Percentiles rank a stretch among this genome's conserved stretches.
Conservation (phyloP, 163 green algal genomes). For the Prototheca wickerhamii region DNA sequence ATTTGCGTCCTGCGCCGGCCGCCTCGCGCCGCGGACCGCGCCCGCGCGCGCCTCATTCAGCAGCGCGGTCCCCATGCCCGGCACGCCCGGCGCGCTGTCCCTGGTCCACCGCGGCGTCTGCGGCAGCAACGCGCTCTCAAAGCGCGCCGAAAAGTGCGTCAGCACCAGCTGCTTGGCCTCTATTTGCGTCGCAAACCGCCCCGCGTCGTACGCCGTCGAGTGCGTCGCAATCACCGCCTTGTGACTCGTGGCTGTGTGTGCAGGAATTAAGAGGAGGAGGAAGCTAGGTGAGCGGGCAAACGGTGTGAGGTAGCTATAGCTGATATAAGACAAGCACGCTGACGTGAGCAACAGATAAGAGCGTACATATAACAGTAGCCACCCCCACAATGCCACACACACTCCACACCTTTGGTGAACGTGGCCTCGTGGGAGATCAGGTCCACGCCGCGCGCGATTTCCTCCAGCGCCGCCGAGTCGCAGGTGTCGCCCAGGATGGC, state of each 20-base stretch:
- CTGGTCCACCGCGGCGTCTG: not conserved
- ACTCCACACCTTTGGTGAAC: constrained; percentile 42
- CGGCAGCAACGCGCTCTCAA: constrained; percentile 24
- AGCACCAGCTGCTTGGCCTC: constrained; percentile 68
- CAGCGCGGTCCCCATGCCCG: not conserved
- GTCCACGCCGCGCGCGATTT: constrained; percentile 54
- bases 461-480: constrained; percentile 55
- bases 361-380: not conserved
- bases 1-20: too few relatives aligned
- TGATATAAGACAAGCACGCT: too few relatives aligned
- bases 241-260: not conserved
- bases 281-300: not conserved
- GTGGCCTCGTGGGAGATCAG: constrained; percentile 90
- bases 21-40: not conserved
- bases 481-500: constrained; percentile 89
- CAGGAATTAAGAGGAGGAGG: not conserved
- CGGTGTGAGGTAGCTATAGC: too few relatives aligned
- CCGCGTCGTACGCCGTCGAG: constrained; percentile 81
- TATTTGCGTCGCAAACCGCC: constrained; percentile 66
- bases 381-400: constrained; percentile 1
- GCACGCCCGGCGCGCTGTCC: not conserved
- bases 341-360: too few relatives aligned
- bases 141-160: constrained; percentile 86
- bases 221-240: constrained; percentile 81
- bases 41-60: not conserved